These are phyloP conservation scores for Diaporthe destruens DNA, from an alignment of 2,329 filamentous ascomycete genomes.

Conservation along the genomic window DNA sequence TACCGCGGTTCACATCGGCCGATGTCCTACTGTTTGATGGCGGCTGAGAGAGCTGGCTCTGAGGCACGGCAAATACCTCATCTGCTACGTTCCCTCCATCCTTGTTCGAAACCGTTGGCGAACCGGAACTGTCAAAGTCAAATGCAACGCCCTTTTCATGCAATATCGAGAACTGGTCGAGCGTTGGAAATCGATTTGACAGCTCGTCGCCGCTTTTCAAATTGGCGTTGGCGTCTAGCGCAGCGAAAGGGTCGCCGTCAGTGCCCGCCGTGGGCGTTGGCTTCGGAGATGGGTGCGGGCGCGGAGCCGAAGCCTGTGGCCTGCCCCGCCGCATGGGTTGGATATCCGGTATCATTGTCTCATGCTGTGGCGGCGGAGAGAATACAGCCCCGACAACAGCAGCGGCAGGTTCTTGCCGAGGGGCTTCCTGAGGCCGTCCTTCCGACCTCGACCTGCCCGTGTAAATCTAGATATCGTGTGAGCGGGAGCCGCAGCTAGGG, in stretches of 20 bases:
- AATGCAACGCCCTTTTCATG: conserved; percentile 89
- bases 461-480: conserved; percentile 73
- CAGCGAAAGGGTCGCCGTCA: conserved; percentile 87
- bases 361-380: conserved; percentile 77
- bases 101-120: conserved; percentile 69
- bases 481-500: conserved; percentile 42
- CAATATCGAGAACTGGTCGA: conserved; percentile 92
- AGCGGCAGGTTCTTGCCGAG: conserved; percentile 67
- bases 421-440: conserved; percentile 62
- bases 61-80: conserved; percentile 78
- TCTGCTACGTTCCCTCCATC: conserved; percentile 73
- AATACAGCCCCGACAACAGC: conserved; percentile 85
- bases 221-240: conserved; percentile 71
- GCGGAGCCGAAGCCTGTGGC: conserved; percentile 63
- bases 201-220: conserved; percentile 79
- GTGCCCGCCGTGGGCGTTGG: conserved; percentile 76
- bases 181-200: conserved; percentile 85
- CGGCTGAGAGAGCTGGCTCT: conserved; percentile 45
- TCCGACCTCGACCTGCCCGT: conserved; percentile 74
- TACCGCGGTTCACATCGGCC: conserved; percentile 49
- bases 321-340: conserved; percentile 93
- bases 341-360: conserved; percentile 85
- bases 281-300: conserved; percentile 56
- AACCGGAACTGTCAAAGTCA: conserved; percentile 77
- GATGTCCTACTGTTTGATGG: conserved; percentile 49